Conservation (phyloP, 2,329 filamentous ascomycete genomes). For the Fusarium domesticum region DNA sequence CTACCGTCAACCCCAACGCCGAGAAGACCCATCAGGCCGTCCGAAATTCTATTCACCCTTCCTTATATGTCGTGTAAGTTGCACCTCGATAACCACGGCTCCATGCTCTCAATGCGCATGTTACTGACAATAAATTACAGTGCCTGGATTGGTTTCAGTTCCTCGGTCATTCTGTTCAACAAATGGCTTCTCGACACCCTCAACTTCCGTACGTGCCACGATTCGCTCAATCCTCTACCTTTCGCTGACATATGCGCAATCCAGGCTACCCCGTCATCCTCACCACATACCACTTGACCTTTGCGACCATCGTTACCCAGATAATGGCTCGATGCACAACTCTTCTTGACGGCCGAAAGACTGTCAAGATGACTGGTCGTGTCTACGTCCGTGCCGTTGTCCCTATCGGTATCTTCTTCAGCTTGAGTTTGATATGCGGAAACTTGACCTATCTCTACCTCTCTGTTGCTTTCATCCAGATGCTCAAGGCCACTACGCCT, state of each 20-base stretch:
- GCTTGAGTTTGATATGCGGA: conserved; percentile 90
- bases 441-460: conserved; percentile 95
- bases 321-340: conserved; percentile 85
- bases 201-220: conserved; percentile 59
- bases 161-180: conserved; percentile 97
- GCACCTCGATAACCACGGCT: conserved; percentile 1
- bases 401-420: conserved; percentile 94
- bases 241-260: conserved; percentile 16
- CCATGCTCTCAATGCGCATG: background rate
- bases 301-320: conserved; percentile 93
- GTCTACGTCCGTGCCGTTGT: conserved; percentile 92
- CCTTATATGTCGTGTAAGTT: conserved; percentile 75
- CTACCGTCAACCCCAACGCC: conserved; percentile 72
- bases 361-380: conserved; percentile 93
- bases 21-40: conserved; percentile 69
- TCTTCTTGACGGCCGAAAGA: conserved; percentile 89
- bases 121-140: conserved; percentile 45
- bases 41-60: conserved; percentile 68
- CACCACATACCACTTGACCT: conserved; percentile 92
- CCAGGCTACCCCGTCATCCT: conserved; percentile 73
- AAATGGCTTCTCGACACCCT: conserved; percentile 92
- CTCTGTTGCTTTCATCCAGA: conserved; percentile 96
- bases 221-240: conserved; percentile 3
- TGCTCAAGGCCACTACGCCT: conserved; percentile 97
- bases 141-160: conserved; percentile 88